Percentiles rank a stretch among this genome's conserved stretches.
These are phyloP conservation scores for Myrica gale DNA, from an alignment of 306 rosid species.

Conservation along the genomic window DNA sequence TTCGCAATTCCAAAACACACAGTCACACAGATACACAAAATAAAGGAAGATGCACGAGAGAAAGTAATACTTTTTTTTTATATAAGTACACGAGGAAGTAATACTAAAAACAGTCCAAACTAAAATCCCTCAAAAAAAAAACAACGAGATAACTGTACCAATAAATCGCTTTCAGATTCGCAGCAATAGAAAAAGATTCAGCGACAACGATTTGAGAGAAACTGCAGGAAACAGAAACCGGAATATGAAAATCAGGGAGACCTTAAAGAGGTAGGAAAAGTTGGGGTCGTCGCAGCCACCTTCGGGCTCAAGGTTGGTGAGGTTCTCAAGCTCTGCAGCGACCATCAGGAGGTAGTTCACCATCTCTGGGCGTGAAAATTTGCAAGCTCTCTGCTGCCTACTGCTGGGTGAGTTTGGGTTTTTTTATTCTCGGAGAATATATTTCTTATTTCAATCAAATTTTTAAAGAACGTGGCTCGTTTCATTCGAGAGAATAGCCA, in stretches of 20 bases:
- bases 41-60: background rate
- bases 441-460: background rate
- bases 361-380: slow-evolving; percentile 42
- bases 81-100: too few species aligned
- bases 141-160: too few species aligned
- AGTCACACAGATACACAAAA: background rate
- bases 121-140: background rate
- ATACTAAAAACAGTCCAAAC: background rate
- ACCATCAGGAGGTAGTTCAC: slow-evolving; percentile 75
- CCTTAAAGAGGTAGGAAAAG: slow-evolving; percentile 87
- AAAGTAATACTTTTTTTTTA: too few species aligned
- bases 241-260: slow-evolving; percentile 10
- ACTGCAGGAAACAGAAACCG: background rate
- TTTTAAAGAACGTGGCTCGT: too few species aligned
- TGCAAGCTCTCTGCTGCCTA: slow-evolving; percentile 10
- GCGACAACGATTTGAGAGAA: background rate
- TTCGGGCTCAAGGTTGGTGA: slow-evolving; percentile 80
- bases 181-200: background rate
- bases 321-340: slow-evolving; percentile 74
- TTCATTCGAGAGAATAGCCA: too few species aligned
- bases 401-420: background rate
- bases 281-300: slow-evolving; percentile 80
- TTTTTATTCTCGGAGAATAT: background rate
- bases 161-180: background rate
- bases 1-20: too few species aligned